These are phyloP conservation scores for Inosperma sp. DNA, from an alignment of 768 basidiomycete genomes.

Conservation along the genomic window DNA sequence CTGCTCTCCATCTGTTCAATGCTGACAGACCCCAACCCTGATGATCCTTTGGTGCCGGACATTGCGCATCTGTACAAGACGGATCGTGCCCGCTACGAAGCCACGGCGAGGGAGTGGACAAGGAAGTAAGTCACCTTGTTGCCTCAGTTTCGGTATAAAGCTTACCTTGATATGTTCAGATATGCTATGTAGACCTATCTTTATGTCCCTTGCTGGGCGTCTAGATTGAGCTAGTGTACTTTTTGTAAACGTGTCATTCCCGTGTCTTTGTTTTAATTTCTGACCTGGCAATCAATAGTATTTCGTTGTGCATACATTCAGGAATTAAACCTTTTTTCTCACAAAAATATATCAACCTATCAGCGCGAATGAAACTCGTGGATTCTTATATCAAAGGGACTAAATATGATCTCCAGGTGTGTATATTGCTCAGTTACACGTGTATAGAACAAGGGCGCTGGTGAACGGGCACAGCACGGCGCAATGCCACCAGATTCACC, in stretches of 20 bases:
- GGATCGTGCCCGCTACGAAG: slow-evolving; percentile 93
- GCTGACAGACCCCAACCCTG: slow-evolving; percentile 98
- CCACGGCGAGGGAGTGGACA: slow-evolving; percentile 98
- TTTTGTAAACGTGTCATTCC: slow-evolving; percentile 32
- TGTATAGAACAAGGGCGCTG: too few species aligned
- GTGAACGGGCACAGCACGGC: too few species aligned
- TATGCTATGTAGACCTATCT: slow-evolving; percentile 49
- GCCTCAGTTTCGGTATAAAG: slow-evolving; percentile 9
- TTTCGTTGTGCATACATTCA: slow-evolving; percentile 12
- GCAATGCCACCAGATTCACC: too few species aligned
- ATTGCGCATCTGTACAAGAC: slow-evolving; percentile 99
- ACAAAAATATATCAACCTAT: too few species aligned
- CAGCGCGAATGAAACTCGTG: too few species aligned
- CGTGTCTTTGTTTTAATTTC: slow-evolving; percentile 29
- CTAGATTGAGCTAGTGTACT: slow-evolving; percentile 30
- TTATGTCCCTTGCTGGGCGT: slow-evolving; percentile 24
- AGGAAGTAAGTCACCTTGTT: slow-evolving; percentile 71
- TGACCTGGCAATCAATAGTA: slow-evolving; percentile 23
- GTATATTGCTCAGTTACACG: too few species aligned
- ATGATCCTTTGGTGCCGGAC: slow-evolving; percentile 97
- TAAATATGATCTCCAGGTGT: too few species aligned
- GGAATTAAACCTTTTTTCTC: too few species aligned
- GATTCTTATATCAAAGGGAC: too few species aligned
- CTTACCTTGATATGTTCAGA: slow-evolving; percentile 25
- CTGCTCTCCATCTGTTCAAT: slow-evolving; percentile 98